Evolutionary conservation across 2,329 filamentous ascomycete genomes (phyloP).

Genomic region (Pyrenophora teres): DNA sequence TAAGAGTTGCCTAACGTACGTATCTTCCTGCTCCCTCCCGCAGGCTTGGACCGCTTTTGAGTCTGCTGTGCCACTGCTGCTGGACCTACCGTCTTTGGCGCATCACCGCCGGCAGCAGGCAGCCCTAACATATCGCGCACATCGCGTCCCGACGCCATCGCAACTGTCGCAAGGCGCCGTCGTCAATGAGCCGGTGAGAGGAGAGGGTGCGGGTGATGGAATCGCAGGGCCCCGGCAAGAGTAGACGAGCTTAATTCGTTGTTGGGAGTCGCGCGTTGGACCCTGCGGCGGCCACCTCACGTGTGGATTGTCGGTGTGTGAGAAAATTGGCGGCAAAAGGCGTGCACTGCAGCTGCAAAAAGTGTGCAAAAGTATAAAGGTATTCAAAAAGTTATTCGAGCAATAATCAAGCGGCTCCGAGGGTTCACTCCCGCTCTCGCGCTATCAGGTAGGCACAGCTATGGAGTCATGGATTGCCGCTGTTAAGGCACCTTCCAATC

Average conservation of each 20-base stretch:
- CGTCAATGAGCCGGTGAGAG: conserved; percentile 22
- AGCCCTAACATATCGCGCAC: conserved; percentile 88
- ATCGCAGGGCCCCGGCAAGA: conserved; percentile 31
- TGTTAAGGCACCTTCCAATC: conserved; percentile 19
- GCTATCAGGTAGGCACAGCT: conserved; percentile 16
- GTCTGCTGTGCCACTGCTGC: conserved; percentile 46
- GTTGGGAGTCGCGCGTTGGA: conserved; percentile 19
- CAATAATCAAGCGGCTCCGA: neutral
- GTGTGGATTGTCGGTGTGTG: conserved; percentile 9
- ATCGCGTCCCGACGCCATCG: conserved; percentile 58
- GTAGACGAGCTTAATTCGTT: conserved; percentile 21
- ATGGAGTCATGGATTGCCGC: conserved; percentile 19
- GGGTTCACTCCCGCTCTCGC: conserved; percentile 10
- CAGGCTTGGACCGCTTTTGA: conserved; percentile 75
- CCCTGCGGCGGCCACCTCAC: conserved; percentile 16
- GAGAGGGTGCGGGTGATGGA: conserved; percentile 32
- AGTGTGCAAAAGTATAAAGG: conserved; percentile 5
- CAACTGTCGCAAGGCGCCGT: conserved; percentile 23
- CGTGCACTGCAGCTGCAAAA: neutral
- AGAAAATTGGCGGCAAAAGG: conserved; percentile 5
- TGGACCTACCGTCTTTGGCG: conserved; percentile 44
- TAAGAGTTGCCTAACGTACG: conserved; percentile 48
- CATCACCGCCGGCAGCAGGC: conserved; percentile 57
- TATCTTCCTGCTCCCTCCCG: conserved; percentile 58
- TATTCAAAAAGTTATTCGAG: neutral